phyloP scores from a whole-genome alignment of 441 rosid genomes.

The Populus hybrid region DNA sequence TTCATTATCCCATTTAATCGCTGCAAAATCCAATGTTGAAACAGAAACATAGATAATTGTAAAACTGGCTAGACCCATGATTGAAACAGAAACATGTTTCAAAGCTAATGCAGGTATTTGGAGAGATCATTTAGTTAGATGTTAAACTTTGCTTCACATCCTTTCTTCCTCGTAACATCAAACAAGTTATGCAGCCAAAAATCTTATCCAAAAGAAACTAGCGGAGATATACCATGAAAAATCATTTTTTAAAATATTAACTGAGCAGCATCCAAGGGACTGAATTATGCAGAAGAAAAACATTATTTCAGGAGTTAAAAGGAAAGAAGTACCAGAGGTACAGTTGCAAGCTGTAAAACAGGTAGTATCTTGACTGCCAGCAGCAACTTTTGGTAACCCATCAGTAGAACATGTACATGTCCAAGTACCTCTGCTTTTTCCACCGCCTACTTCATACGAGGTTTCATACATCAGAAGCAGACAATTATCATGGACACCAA shows the following conservation, averaged over 20 bases:
- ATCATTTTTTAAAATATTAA: neutral
- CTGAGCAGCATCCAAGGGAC: neutral
- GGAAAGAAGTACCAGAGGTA: constrained; percentile 53
- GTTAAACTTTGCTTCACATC: neutral
- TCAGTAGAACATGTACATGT: constrained; percentile 53
- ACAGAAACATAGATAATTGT: neutral
- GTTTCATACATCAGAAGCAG: constrained; percentile 7
- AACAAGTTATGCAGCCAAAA: neutral
- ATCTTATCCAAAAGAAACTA: neutral
- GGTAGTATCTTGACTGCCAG: constrained; percentile 34
- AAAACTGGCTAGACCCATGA: neutral
- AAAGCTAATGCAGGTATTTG: neutral
- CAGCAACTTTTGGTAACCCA: constrained; percentile 66
- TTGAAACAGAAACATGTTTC: constrained; percentile 8
- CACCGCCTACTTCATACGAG: constrained; percentile 30
- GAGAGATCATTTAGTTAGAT: neutral
- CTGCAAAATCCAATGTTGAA: neutral
- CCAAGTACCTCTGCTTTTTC: constrained; percentile 49
- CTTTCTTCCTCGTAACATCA: neutral
- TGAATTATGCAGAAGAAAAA: constrained; percentile 1
- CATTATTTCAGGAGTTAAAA: neutral
- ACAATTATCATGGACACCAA: neutral
- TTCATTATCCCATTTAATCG: neutral
- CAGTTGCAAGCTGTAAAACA: constrained; percentile 91
- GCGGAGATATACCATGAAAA: neutral